These are phyloP conservation scores for Sarocladium kiliense DNA, from an alignment of 2,329 filamentous ascomycete genomes.

Conservation along the genomic window DNA sequence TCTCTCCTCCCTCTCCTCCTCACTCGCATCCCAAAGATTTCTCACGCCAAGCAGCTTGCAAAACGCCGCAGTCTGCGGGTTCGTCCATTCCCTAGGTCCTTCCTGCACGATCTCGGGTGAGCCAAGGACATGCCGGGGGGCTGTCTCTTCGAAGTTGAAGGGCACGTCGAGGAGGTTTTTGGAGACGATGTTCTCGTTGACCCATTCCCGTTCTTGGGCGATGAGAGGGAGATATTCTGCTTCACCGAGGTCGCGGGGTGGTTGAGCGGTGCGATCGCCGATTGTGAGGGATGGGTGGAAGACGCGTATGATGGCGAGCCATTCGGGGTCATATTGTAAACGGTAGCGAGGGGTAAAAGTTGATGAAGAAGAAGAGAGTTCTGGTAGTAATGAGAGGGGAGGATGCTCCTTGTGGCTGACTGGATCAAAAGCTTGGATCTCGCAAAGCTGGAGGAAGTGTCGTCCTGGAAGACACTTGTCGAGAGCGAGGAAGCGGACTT, in stretches of 20 bases:
- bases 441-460: slow-evolving; percentile 76
- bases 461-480: slow-evolving; percentile 83
- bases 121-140: slow-evolving; percentile 60
- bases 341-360: slow-evolving; percentile 39
- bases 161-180: slow-evolving; percentile 63
- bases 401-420: neutral
- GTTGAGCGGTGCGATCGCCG: slow-evolving; percentile 50
- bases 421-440: slow-evolving; percentile 47
- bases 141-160: slow-evolving; percentile 71
- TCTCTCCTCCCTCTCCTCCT: slow-evolving; percentile 61
- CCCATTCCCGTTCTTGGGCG: slow-evolving; percentile 68
- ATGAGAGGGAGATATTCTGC: slow-evolving; percentile 64
- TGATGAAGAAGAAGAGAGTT: slow-evolving; percentile 9
- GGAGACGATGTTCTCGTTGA: slow-evolving; percentile 68
- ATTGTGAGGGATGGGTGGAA: slow-evolving; percentile 64
- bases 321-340: slow-evolving; percentile 85
- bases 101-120: slow-evolving; percentile 52
- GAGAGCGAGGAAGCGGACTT: slow-evolving; percentile 79
- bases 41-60: slow-evolving; percentile 72
- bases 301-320: slow-evolving; percentile 86
- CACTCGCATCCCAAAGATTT: slow-evolving; percentile 69
- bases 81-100: slow-evolving; percentile 77
- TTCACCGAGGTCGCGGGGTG: slow-evolving; percentile 61
- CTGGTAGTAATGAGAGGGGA: neutral
- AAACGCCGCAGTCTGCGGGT: slow-evolving; percentile 78